Conservation (phyloP, 2,329 filamentous ascomycete genomes). For the Microdochium trichocladiopsis region DNA sequence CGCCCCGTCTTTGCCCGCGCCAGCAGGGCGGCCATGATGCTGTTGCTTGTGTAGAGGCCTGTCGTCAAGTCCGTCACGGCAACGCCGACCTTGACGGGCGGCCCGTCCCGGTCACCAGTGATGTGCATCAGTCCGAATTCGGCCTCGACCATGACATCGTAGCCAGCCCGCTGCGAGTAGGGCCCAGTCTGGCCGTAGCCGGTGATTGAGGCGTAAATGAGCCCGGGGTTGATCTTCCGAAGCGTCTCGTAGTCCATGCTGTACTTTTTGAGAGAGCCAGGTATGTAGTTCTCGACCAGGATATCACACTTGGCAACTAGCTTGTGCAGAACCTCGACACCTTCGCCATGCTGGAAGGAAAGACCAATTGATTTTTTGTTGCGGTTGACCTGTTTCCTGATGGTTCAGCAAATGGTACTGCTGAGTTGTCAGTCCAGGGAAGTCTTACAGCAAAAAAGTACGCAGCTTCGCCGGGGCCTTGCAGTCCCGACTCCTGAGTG, state of each 20-base stretch:
- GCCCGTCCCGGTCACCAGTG: slow-evolving; percentile 78
- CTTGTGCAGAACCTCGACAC: slow-evolving; percentile 80
- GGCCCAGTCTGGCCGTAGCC: slow-evolving; percentile 95
- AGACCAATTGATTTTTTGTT: slow-evolving; percentile 94
- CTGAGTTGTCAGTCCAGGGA: not conserved
- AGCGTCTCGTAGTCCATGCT: slow-evolving; percentile 80
- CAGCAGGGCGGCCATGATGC: slow-evolving; percentile 90
- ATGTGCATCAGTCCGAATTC: slow-evolving; percentile 99
- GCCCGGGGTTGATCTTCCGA: slow-evolving; percentile 69
- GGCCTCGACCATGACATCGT: slow-evolving; percentile 99
- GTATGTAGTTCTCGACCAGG: slow-evolving; percentile 94
- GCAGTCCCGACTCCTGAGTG: slow-evolving; percentile 44
- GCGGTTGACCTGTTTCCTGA: slow-evolving; percentile 71
- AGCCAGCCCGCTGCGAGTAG: slow-evolving; percentile 79
- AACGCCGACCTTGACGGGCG: slow-evolving; percentile 94
- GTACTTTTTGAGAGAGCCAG: slow-evolving; percentile 85
- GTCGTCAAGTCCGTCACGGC: slow-evolving; percentile 96
- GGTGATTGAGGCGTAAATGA: slow-evolving; percentile 95
- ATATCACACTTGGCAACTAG: slow-evolving; percentile 83
- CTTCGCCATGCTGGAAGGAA: slow-evolving; percentile 80
- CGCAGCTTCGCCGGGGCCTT: slow-evolving; percentile 83
- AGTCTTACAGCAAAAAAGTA: slow-evolving; percentile 78
- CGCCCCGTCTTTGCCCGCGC: slow-evolving; percentile 64
- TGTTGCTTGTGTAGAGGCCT: slow-evolving; percentile 89
- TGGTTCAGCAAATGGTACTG: not conserved